These are phyloP conservation scores for Fusarium proliferatum DNA, from an alignment of 2,329 filamentous ascomycete genomes.

Conservation along the genomic window DNA sequence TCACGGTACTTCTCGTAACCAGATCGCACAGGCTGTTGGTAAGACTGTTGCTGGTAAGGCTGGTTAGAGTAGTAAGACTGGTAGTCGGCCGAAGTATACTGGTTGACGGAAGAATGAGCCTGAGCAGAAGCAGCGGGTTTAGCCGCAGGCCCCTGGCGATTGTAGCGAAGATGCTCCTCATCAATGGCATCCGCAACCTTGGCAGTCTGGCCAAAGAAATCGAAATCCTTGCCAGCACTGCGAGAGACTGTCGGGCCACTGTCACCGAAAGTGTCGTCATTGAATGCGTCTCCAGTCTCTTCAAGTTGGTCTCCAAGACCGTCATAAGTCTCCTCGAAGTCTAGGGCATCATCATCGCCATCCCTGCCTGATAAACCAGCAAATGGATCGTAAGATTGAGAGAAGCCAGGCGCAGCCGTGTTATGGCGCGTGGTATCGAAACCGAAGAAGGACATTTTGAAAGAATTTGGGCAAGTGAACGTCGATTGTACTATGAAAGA, in stretches of 20 bases:
- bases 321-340: conserved; percentile 98
- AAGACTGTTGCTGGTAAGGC: conserved; percentile 35
- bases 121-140: conserved; percentile 50
- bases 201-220: conserved; percentile 94
- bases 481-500: conserved; percentile 39
- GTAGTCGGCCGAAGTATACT: conserved; percentile 54
- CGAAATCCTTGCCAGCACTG: conserved; percentile 89
- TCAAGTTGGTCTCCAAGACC: conserved; percentile 91
- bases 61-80: conserved; percentile 41
- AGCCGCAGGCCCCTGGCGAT: conserved; percentile 74
- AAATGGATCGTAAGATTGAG: conserved; percentile 86
- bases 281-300: conserved; percentile 93
- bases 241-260: conserved; percentile 53
- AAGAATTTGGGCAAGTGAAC: conserved; percentile 36
- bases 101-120: conserved; percentile 47
- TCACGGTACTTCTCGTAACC: conserved; percentile 95
- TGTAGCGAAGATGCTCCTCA: conserved; percentile 89
- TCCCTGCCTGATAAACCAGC: conserved; percentile 77
- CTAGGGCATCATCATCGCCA: conserved; percentile 69
- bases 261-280: conserved; percentile 90
- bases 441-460: conserved; percentile 89
- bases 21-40: conserved; percentile 72
- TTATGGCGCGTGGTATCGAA: conserved; percentile 81
- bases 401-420: conserved; percentile 79
- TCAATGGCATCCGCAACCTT: conserved; percentile 86